Percentiles rank a stretch among this genome's conserved stretches.
These are phyloP conservation scores for Neonectria sp. DNA, from an alignment of 2,329 filamentous ascomycete genomes.

Conservation along the genomic window DNA sequence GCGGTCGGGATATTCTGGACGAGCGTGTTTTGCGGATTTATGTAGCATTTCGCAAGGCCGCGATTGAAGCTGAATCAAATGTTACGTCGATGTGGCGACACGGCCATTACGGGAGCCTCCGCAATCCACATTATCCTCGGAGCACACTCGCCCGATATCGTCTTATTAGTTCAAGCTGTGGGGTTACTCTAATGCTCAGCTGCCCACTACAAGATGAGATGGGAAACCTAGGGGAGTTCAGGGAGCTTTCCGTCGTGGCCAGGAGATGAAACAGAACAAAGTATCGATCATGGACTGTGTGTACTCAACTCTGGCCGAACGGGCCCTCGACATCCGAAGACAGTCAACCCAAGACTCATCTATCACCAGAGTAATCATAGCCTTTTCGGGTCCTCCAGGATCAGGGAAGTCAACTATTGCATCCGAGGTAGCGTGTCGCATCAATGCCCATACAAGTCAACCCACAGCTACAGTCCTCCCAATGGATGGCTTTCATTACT, in stretches of 20 bases:
- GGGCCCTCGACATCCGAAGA: conserved; percentile 10
- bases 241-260: not conserved
- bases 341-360: not conserved
- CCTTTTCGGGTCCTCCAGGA: conserved; percentile 19
- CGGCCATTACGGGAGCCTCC: not conserved
- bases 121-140: not conserved
- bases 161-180: not conserved
- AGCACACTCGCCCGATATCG: not conserved
- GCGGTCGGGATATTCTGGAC: not conserved
- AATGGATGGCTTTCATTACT: conserved; percentile 22
- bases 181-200: not conserved
- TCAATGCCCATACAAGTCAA: conserved; percentile 14
- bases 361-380: conserved; percentile 10
- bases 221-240: not conserved
- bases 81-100: not conserved
- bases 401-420: conserved; percentile 25
- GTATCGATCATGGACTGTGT: conserved; percentile 11
- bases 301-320: conserved; percentile 6
- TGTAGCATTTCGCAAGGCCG: not conserved
- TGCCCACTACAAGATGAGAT: conserved; percentile 1
- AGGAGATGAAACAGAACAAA: not conserved
- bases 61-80: not conserved
- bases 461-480: conserved; percentile 6
- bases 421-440: conserved; percentile 17
- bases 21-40: not conserved